phyloP scores from a whole-genome alignment of 2,329 filamentous ascomycete genomes.

The Pestalotiopsis sp. region DNA sequence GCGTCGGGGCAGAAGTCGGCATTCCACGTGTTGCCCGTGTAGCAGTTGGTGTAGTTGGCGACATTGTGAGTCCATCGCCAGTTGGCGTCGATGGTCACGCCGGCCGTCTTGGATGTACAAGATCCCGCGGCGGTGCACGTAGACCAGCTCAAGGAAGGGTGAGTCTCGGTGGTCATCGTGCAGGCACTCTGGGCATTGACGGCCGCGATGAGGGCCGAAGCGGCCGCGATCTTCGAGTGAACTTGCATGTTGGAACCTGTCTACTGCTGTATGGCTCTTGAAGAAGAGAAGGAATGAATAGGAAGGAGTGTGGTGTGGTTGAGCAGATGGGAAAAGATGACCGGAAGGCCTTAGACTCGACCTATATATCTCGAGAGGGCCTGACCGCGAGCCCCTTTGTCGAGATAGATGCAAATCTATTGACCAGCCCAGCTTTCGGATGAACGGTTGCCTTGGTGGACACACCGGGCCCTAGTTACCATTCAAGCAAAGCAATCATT shows the following conservation, averaged over 20 bases:
- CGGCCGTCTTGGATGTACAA: constrained; percentile 43
- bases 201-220: constrained; percentile 37
- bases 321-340: neutral
- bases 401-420: neutral
- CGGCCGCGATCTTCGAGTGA: constrained; percentile 28
- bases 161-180: constrained; percentile 40
- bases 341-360: neutral
- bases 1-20: constrained; percentile 35
- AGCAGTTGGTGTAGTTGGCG: constrained; percentile 45
- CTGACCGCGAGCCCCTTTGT: neutral
- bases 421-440: neutral
- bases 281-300: constrained; percentile 15
- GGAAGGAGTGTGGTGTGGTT: constrained; percentile 16
- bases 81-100: constrained; percentile 50
- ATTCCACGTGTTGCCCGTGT: constrained; percentile 43
- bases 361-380: constrained; percentile 3
- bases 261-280: neutral
- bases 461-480: neutral
- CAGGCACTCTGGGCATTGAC: constrained; percentile 44
- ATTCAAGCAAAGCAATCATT: neutral
- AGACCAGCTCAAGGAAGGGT: constrained; percentile 47
- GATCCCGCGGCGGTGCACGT: constrained; percentile 42
- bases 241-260: constrained; percentile 19
- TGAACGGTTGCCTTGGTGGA: neutral
- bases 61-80: constrained; percentile 52